phyloP scores from a whole-genome alignment of 2,329 filamentous ascomycete species.

The Pseudocercospora fijiensis region DNA sequence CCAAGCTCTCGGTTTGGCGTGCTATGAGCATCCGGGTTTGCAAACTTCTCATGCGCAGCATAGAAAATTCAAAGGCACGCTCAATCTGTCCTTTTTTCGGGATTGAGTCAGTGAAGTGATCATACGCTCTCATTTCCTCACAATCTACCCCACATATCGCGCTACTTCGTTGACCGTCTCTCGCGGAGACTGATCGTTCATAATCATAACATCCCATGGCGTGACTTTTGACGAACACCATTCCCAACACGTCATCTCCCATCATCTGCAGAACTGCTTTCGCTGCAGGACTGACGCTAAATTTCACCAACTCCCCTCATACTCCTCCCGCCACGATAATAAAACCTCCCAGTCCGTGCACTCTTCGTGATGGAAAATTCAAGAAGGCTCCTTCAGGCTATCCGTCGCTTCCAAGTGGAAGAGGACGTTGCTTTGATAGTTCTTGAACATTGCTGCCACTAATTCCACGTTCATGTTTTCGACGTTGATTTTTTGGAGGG shows the following conservation, averaged over 20 bases:
- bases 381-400: conserved; percentile 31
- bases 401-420: conserved; percentile 76
- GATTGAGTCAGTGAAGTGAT: conserved; percentile 7
- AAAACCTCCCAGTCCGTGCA: too few species aligned
- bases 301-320: neutral
- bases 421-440: conserved; percentile 95
- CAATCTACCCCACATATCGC: neutral
- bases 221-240: too few species aligned
- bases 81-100: neutral
- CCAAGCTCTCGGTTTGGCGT: neutral
- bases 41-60: neutral
- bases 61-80: neutral
- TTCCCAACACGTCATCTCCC: too few species aligned
- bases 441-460: conserved; percentile 99
- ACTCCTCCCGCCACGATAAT: too few species aligned
- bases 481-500: conserved; percentile 94
- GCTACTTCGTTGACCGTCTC: neutral
- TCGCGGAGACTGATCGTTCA: neutral
- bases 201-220: neutral
- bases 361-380: too few species aligned
- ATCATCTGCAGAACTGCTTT: too few species aligned
- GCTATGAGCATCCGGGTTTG: neutral
- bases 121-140: neutral
- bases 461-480: conserved; percentile 99
- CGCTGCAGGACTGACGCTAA: too few species aligned